Base-by-base conservation (phyloP, 768 basidiomycete genomes). In the Mycena leptocephala region DNA sequence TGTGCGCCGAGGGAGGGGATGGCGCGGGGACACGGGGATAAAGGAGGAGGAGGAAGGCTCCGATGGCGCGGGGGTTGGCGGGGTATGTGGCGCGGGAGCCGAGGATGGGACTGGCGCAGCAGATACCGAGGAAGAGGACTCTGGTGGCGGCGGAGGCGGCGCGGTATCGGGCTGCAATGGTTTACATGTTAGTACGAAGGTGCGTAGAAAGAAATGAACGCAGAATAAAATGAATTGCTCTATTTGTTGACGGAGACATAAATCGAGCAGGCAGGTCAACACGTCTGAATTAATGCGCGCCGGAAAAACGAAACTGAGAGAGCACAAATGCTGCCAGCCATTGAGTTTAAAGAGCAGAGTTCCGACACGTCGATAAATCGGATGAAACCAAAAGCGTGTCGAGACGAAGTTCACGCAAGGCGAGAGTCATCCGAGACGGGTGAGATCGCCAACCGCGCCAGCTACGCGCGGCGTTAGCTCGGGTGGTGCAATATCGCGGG, bases 1-100 rank as follows among this genome's bases (percentile, higher is more conserved):
- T 2, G 61, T 53, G 24, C 63, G 75, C 2, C 75, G 68, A 39
- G 68, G 41, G 24, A 43, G 62, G 22, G 68, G 68, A 8, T 8
- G n/a, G 56, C 26, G 62, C 13, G 10, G 35, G 22, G 55, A 5
- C 26, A 7, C 5, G 13, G n/a, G 3, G 33, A 43, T 5, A 46
- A 43, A 30, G 20, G 37, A 56, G 46, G 46, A 58, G 7, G 55
- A 51, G 46, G 46, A 58, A 4, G 55, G 39, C 11, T 26, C 5
- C 35, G 41, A 41, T 3, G 53, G 35, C 18, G 39, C 28, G 28
- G 67, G 48, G 3, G 37, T 48, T 8, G 51, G 61, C 22, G 35
- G 43, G 39, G 55, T 43, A 18, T 30, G 33, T 3, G 41, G 28
- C 14, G 39, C 26, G 22, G 37, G 55, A 2, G 55, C 7, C 18